phyloP scores from a whole-genome alignment of 139 green algal genomes.

The Astrephomene gubernaculifera region DNA sequence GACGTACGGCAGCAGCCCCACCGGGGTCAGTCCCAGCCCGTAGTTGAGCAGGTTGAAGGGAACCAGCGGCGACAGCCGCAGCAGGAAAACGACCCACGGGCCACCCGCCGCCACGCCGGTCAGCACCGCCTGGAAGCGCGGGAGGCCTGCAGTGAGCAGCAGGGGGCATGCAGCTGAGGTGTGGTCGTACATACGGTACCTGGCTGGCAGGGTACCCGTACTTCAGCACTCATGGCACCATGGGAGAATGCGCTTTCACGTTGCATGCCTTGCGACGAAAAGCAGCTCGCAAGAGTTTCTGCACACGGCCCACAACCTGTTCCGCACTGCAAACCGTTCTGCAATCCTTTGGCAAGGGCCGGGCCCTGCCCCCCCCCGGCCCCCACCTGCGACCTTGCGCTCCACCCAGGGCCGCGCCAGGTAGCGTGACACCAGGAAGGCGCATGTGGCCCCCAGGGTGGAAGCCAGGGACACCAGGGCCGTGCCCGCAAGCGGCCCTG shows the following conservation, averaged over 20 bases:
- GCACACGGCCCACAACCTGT: no score
- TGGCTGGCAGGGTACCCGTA: no score
- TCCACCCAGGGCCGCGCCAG: constrained; percentile 69
- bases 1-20: constrained; percentile 67
- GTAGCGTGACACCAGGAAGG: constrained; percentile 80
- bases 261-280: no score
- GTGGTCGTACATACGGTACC: no score
- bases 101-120: constrained; percentile 48
- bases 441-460: constrained; percentile 67
- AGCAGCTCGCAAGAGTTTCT: no score
- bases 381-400: constrained; percentile 43
- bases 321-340: no score
- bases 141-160: constrained; percentile 7
- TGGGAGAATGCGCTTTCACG: no score
- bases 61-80: constrained; percentile 80
- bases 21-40: constrained; percentile 53
- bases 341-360: no score
- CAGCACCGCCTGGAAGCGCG: constrained; percentile 66
- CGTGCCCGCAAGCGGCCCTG: constrained; percentile 73
- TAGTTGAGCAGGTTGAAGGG: constrained; percentile 87
- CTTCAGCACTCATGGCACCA: no score
- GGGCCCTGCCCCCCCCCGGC: no score
- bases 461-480: constrained; percentile 73
- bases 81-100: constrained; percentile 74
- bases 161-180: no score